phyloP scores from a whole-genome alignment of 345 rosid species.

The Xanthoceras sorbifolium region DNA sequence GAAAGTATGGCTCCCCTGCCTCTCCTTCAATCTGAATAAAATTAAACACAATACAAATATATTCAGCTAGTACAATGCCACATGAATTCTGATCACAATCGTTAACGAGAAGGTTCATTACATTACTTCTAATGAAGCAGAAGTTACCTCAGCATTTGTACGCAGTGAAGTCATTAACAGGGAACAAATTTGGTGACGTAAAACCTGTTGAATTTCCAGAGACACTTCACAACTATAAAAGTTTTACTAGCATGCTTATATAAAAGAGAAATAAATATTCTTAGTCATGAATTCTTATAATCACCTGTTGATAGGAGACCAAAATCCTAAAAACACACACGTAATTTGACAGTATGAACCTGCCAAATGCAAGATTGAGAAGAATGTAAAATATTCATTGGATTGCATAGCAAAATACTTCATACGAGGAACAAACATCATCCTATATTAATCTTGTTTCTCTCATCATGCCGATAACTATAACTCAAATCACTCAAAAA shows the following conservation, averaged over 20 bases:
- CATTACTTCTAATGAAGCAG: conserved; percentile 2
- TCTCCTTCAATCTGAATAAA: conserved; percentile 86
- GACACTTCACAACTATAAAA: conserved; percentile 33
- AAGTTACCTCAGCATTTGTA: conserved; percentile 81
- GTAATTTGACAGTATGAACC: conserved; percentile 91
- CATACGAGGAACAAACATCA: not conserved
- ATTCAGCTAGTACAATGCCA: not conserved
- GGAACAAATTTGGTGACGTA: conserved; percentile 94
- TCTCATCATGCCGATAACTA: not conserved
- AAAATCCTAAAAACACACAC: conserved; percentile 73
- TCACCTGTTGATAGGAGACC: conserved; percentile 84
- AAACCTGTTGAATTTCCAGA: conserved; percentile 57
- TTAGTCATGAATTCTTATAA: conserved; percentile 12
- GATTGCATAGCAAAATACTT: not conserved
- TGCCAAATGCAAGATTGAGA: conserved; percentile 36
- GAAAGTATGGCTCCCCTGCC: conserved; percentile 90
- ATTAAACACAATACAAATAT: conserved; percentile 22
- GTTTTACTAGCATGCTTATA: conserved; percentile 23
- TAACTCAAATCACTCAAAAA: conserved; percentile 2
- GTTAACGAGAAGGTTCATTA: not conserved
- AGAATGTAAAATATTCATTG: conserved; percentile 8
- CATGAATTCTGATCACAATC: not conserved
- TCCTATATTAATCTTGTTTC: not conserved
- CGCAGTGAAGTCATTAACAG: conserved; percentile 97
- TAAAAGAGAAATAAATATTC: conserved; percentile 17